phyloP scores from a whole-genome alignment of 352 stramenopile species.

The Pythium myriotylum region DNA sequence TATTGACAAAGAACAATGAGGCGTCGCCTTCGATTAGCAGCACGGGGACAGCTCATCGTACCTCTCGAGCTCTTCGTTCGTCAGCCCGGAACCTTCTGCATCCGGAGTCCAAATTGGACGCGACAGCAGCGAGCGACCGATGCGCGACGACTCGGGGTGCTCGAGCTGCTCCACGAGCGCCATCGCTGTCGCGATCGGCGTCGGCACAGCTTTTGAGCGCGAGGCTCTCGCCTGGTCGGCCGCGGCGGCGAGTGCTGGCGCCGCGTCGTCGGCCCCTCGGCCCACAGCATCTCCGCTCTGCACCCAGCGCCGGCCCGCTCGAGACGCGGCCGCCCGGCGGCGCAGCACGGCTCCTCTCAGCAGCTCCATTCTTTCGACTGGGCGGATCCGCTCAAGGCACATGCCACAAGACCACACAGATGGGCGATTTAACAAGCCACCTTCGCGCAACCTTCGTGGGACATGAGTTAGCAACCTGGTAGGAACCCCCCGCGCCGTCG shows the following conservation, averaged over 20 bases:
- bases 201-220: conserved; percentile 10
- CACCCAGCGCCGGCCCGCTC: neutral
- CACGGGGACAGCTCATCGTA: neutral
- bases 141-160: conserved; percentile 11
- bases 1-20: conserved; percentile 1
- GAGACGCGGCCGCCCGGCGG: conserved; percentile 5
- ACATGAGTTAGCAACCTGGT: conserved; percentile 15
- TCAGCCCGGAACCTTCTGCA: conserved; percentile 17
- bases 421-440: conserved; percentile 16
- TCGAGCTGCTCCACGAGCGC: conserved; percentile 29
- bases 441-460: conserved; percentile 24
- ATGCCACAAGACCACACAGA: conserved; percentile 19
- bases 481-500: neutral
- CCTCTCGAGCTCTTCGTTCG: conserved; percentile 20
- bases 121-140: conserved; percentile 17
- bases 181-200: conserved; percentile 33
- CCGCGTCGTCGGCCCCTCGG: no score
- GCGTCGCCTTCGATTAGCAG: neutral
- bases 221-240: no score
- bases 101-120: conserved; percentile 26
- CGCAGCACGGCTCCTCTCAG: conserved; percentile 19
- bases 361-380: conserved; percentile 12
- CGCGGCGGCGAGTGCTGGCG: no score
- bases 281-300: neutral
- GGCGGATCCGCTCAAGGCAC: conserved; percentile 11